Conservation (phyloP, 2,329 filamentous ascomycete genomes). For the Penicillium sumatraense region DNA sequence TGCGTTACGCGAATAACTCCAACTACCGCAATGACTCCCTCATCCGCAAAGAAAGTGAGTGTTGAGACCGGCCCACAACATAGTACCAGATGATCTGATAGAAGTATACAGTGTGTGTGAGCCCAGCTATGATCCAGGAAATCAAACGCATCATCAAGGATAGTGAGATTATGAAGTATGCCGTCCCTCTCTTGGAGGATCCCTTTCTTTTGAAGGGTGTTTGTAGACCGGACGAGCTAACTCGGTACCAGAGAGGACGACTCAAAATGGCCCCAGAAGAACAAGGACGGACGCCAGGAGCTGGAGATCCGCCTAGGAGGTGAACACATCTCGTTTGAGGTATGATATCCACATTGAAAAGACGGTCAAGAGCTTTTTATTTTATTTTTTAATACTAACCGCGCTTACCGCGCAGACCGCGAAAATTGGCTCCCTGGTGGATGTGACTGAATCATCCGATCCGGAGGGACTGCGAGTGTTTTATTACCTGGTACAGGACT, state of each 20-base stretch:
- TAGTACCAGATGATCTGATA: conserved; percentile 1
- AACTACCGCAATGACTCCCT: conserved; percentile 99
- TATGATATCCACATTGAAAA: conserved; percentile 40
- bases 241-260: conserved; percentile 79
- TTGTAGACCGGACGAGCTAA: conserved; percentile 27
- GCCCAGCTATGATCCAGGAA: conserved; percentile 84
- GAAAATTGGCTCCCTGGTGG: conserved; percentile 95
- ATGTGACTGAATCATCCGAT: conserved; percentile 94
- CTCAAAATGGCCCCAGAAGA: conserved; percentile 98
- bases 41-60: conserved; percentile 98
- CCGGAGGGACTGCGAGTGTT: conserved; percentile 96
- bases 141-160: conserved; percentile 97
- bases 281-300: conserved; percentile 97
- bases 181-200: conserved; percentile 2
- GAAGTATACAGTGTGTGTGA: conserved; percentile 80
- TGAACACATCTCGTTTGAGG: conserved; percentile 98
- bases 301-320: conserved; percentile 91
- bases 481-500: conserved; percentile 96
- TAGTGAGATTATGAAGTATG: conserved; percentile 95
- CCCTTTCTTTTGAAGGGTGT: not conserved
- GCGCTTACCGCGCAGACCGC: conserved; percentile 68
- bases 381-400: conserved; percentile 1
- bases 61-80: not conserved
- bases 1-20: conserved; percentile 98
- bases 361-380: not conserved